Base-by-base conservation (phyloP, 1,284 basidiomycete species). In the Fomitopsis palustris region DNA sequence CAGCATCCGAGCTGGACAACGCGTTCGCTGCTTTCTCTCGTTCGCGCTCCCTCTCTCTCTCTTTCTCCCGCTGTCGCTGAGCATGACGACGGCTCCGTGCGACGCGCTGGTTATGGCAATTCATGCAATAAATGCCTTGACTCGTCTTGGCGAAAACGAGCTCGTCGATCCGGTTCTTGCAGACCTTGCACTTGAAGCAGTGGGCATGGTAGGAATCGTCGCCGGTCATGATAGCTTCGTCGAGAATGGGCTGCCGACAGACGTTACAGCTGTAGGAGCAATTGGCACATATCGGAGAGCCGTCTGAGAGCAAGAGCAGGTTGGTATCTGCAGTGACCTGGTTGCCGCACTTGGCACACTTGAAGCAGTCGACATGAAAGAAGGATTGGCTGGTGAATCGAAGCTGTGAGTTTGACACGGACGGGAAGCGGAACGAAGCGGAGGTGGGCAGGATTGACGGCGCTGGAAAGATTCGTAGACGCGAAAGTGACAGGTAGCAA, bases 161-260 rank as follows among this genome's bases (percentile, higher is more conserved):
- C 73, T 99, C 96, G 74, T 98, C 96, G 67, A 99, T 99, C 60
- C 93, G 85, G 70, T 91, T 90, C 71, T 88, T 87, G 79, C 96
- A 99, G 39, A 95, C 91, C 67, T 95, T 91, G 78, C 96, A 99
- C 66, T 95, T 96, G 82, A 99, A 99, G 78, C 96, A 99, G 67
- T 96, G 92, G 2, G 96, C 96, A 74, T 99, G 96, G 70, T 98
- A 99, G 0, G 95, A 95, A 73, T 98, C 96, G 75, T 99, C 95
- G 58, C 96, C 95, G 14, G 96, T 96, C 92, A 98, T 97, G 75
- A 98, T 98, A 17, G 96, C 96, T 72, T 98, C 95, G 76, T 98
- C 95, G 56, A 95, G 88, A 67, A 98, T 97, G 42, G 93, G 92
- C 55, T 87, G 84, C 54, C 88, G 87, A 78, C 95, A 98, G 59